These are phyloP conservation scores for Agapanthus africanus DNA, from an alignment of 106 monocot species.

Conservation along the genomic window DNA sequence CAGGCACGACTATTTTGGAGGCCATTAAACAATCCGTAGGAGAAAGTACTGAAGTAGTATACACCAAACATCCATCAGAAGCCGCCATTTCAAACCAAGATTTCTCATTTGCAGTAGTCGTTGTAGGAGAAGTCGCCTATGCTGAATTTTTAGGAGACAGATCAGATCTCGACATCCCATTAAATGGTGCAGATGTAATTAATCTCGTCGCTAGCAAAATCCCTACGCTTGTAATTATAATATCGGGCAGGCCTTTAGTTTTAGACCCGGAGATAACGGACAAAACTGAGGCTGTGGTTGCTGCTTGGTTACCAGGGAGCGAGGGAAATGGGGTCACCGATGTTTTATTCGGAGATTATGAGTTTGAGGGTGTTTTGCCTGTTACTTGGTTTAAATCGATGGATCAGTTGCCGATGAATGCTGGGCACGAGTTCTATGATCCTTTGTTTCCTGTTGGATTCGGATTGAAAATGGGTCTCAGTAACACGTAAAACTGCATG, in stretches of 20 bases:
- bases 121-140: constrained; percentile 66
- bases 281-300: constrained; percentile 58
- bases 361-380: constrained; percentile 65
- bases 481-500: not conserved
- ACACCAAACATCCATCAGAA: constrained; percentile 43
- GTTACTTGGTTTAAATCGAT: constrained; percentile 69
- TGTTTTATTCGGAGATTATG: constrained; percentile 71
- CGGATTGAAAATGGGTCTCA: constrained; percentile 54
- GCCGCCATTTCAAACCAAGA: constrained; percentile 30
- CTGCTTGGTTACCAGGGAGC: constrained; percentile 83
- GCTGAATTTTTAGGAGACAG: constrained; percentile 71
- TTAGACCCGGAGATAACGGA: constrained; percentile 46
- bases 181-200: constrained; percentile 37
- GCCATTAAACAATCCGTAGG: constrained; percentile 55
- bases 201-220: constrained; percentile 41
- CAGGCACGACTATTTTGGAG: constrained; percentile 75
- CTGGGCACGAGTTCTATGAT: constrained; percentile 29
- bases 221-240: constrained; percentile 59
- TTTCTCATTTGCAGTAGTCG: constrained; percentile 62
- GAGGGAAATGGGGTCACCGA: constrained; percentile 69
- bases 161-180: constrained; percentile 51
- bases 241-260: constrained; percentile 75
- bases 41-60: constrained; percentile 53
- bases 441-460: constrained; percentile 77
- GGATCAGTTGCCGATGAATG: constrained; percentile 45